phyloP scores from a whole-genome alignment of 108 stramenopile species.

The Epithemia pelagica region DNA sequence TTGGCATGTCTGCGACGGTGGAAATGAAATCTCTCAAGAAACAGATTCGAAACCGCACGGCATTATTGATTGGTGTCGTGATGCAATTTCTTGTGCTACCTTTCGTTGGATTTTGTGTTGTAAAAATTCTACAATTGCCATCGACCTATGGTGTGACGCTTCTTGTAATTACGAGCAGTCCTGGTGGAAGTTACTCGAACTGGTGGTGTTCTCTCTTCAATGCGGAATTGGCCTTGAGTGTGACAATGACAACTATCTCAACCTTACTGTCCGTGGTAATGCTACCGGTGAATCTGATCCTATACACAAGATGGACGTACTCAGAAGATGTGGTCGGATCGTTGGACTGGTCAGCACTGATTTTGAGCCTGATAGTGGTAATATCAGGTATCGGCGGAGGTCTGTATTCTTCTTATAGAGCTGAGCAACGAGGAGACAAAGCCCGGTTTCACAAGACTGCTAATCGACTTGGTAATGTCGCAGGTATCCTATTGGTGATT shows the following conservation, averaged over 20 bases:
- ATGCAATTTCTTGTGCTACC: constrained; percentile 73
- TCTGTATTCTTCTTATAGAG: constrained; percentile 23
- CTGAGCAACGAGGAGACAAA: constrained; percentile 15
- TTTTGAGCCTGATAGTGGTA: constrained; percentile 61
- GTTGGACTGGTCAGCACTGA: constrained; percentile 70
- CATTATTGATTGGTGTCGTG: constrained; percentile 37
- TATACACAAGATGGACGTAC: constrained; percentile 68
- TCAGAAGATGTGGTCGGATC: constrained; percentile 54
- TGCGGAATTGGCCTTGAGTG: constrained; percentile 68
- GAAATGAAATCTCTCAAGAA: constrained; percentile 35
- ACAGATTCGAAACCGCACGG: constrained; percentile 47
- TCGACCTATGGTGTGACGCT: constrained; percentile 55
- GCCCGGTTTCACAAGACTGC: constrained; percentile 42
- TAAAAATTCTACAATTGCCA: constrained; percentile 40
- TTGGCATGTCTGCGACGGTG: constrained; percentile 70
- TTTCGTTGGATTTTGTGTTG: constrained; percentile 63
- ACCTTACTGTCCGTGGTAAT: constrained; percentile 69
- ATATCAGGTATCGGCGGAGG: constrained; percentile 72
- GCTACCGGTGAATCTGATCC: constrained; percentile 76
- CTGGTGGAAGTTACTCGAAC: constrained; percentile 77
- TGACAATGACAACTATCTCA: constrained; percentile 89
- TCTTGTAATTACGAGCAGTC: constrained; percentile 64
- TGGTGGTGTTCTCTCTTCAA: constrained; percentile 73
- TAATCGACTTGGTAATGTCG: constrained; percentile 69
- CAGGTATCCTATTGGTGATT: constrained; percentile 61